These are phyloP conservation scores for Polytolypa hystricis DNA, from an alignment of 2,329 filamentous ascomycete species.

Conservation along the genomic window DNA sequence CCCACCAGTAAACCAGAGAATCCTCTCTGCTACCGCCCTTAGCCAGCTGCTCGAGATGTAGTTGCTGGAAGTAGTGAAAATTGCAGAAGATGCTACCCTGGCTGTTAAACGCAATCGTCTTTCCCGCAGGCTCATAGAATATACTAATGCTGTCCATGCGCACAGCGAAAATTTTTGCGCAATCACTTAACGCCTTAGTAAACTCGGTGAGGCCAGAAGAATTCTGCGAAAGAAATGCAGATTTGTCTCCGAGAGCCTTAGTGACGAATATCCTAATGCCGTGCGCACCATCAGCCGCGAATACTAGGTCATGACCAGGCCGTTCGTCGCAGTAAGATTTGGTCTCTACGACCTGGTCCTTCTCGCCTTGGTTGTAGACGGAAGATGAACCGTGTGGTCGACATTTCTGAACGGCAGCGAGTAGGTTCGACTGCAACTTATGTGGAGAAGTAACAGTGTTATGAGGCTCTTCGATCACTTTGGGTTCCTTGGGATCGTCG, in stretches of 20 bases:
- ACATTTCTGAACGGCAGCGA: slow-evolving; percentile 67
- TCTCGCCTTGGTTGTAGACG: slow-evolving; percentile 62
- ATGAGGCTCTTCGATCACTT: slow-evolving; percentile 20
- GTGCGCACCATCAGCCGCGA: slow-evolving; percentile 57
- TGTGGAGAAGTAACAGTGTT: slow-evolving; percentile 27
- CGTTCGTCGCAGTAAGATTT: slow-evolving; percentile 75
- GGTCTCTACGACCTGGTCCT: slow-evolving; percentile 67
- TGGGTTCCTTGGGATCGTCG: slow-evolving; percentile 22
- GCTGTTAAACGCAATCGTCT: slow-evolving; percentile 86
- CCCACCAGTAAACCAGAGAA: slow-evolving; percentile 80
- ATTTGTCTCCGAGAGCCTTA: slow-evolving; percentile 41
- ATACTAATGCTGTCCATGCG: slow-evolving; percentile 62
- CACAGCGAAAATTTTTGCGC: slow-evolving; percentile 63
- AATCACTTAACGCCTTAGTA: slow-evolving; percentile 55
- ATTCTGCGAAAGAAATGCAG: slow-evolving; percentile 51
- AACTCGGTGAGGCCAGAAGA: slow-evolving; percentile 57
- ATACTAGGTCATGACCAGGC: slow-evolving; percentile 60
- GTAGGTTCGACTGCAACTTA: slow-evolving; percentile 41
- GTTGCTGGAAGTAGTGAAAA: slow-evolving; percentile 68
- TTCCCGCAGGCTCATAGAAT: slow-evolving; percentile 69
- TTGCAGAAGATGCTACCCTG: slow-evolving; percentile 89
- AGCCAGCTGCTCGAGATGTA: slow-evolving; percentile 51
- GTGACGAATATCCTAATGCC: slow-evolving; percentile 65
- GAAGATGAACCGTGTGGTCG: slow-evolving; percentile 62
- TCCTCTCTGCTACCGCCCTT: slow-evolving; percentile 43